Evolutionary conservation across 2,329 filamentous ascomycete species (phyloP), one percentile per base, ranked within the genome.

Genomic region (Gliomastix tumulicola): DNA sequence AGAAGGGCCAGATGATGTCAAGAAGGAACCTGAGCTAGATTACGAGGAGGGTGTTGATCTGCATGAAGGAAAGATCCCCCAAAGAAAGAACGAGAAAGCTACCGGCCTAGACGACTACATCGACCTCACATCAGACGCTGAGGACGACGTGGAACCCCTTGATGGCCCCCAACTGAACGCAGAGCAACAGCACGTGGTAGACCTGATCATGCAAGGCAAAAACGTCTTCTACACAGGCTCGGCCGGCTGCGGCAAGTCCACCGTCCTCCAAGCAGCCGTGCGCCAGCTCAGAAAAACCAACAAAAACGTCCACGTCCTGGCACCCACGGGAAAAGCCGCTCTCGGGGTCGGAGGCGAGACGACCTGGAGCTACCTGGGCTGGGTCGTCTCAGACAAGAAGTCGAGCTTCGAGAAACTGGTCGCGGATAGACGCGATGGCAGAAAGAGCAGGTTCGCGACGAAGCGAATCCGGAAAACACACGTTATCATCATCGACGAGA

Each of bases 211-310:
- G 4, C 56, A 54, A 4, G 71, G 75, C 0, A 42, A 49, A 3
- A 82, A 82, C 37, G 71, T 82, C 9, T 83, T 82, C 48, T 82
- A 74, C 45, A 82, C 76, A 0, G 78, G 79, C 8, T 76, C 74
- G 1, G 79, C 77, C 12, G 78, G 78, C 1, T 51, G 42, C 5
- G 53, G 51, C 5, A 56, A 56, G 15, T 56, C 51, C 1, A 53
- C 49, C 3, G 49, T 49, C 2, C 22, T 55, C 2, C 49, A 47
- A 19, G 44, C 44, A 6, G 48, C 49, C 1, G 44, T 51, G 1
- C 18, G 32, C 17, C 41, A 16, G 20, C 39, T 55, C 2, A 4
- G 25, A 12, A 18, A 3, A 0, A 28, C 4, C 8, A 33, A 20
- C 0, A 32, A 54, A 25, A 46, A 16, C 0, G 74, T 81, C 5